These are phyloP conservation scores for Colletotrichum liriopes DNA, from an alignment of 2,329 filamentous ascomycete species.

Conservation along the genomic window DNA sequence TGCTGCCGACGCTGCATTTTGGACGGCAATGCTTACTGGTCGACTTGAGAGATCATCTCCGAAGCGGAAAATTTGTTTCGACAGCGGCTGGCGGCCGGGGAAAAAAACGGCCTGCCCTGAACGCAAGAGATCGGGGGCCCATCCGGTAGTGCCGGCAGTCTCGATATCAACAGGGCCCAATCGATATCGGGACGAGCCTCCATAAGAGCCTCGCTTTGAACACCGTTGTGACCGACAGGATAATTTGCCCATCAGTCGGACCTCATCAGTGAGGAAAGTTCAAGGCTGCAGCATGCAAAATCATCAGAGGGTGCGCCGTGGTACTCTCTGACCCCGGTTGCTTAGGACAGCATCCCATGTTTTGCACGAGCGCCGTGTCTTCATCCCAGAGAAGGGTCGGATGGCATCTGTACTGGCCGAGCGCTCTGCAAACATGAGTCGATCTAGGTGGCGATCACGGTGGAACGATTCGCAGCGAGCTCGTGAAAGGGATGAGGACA, in stretches of 20 bases:
- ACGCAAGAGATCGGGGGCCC: constrained; percentile 12
- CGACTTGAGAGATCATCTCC: constrained; percentile 1
- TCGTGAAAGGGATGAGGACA: not conserved
- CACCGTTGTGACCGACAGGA: not conserved
- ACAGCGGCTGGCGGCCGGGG: constrained; percentile 19
- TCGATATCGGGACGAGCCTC: constrained; percentile 7
- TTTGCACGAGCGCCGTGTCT: constrained; percentile 10
- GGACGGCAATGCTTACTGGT: not conserved
- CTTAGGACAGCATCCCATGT: constrained; percentile 19
- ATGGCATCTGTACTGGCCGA: constrained; percentile 36
- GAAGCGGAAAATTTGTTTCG: constrained; percentile 20
- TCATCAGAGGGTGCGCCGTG: not conserved
- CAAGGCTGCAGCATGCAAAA: constrained; percentile 12
- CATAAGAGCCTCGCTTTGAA: constrained; percentile 3
- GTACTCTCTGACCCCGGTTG: constrained; percentile 24
- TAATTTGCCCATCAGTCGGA: constrained; percentile 5
- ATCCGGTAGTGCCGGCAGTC: constrained; percentile 28
- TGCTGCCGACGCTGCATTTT: constrained; percentile 9
- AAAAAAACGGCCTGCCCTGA: constrained; percentile 16
- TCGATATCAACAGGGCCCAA: constrained; percentile 27
- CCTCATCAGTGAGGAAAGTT: constrained; percentile 7
- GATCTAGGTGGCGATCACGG: not conserved
- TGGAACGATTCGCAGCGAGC: not conserved
- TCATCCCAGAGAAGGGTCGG: constrained; percentile 1
- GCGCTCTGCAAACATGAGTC: constrained; percentile 19